Evolutionary conservation across 1,139 yeast genomes (phyloP).

Genomic region (Lodderomyces orthopsilosis): DNA sequence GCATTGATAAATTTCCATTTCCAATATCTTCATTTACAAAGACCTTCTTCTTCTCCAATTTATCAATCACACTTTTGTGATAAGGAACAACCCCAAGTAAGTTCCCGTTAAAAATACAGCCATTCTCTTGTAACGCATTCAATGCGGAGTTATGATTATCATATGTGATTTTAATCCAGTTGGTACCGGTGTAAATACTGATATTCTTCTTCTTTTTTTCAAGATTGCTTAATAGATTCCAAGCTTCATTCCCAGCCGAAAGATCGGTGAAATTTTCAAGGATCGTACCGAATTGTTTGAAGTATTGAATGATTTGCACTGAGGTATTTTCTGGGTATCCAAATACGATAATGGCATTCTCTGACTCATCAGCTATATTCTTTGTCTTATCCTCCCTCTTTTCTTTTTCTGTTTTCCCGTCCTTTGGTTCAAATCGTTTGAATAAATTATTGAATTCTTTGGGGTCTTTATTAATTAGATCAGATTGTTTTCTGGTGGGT

Average conservation of each 20-base stretch:
- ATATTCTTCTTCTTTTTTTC: slow-evolving; percentile 21
- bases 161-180: slow-evolving; percentile 87
- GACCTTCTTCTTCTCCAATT: slow-evolving; percentile 55
- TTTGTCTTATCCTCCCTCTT: background rate
- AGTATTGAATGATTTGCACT: slow-evolving; percentile 65
- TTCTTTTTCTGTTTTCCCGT: slow-evolving; percentile 10
- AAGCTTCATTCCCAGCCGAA: background rate
- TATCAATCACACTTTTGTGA: slow-evolving; percentile 58
- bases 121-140: slow-evolving; percentile 83
- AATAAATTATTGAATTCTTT: slow-evolving; percentile 45
- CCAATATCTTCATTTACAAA: slow-evolving; percentile 59
- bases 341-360: slow-evolving; percentile 75
- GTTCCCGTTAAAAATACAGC: slow-evolving; percentile 65
- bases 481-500: slow-evolving; percentile 30
- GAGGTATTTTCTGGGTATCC: slow-evolving; percentile 84
- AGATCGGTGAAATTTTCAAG: slow-evolving; percentile 57
- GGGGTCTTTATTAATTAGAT: slow-evolving; percentile 47
- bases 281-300: slow-evolving; percentile 76
- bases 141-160: slow-evolving; percentile 73
- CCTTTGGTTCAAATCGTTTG: slow-evolving; percentile 23
- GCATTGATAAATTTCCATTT: slow-evolving; percentile 23
- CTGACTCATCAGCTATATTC: slow-evolving; percentile 23
- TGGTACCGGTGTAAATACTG: slow-evolving; percentile 79
- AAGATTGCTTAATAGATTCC: slow-evolving; percentile 13
- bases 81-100: slow-evolving; percentile 78